Evolutionary conservation across 2,329 filamentous ascomycete genomes (phyloP).

Genomic region (Diaporthe australafricana): DNA sequence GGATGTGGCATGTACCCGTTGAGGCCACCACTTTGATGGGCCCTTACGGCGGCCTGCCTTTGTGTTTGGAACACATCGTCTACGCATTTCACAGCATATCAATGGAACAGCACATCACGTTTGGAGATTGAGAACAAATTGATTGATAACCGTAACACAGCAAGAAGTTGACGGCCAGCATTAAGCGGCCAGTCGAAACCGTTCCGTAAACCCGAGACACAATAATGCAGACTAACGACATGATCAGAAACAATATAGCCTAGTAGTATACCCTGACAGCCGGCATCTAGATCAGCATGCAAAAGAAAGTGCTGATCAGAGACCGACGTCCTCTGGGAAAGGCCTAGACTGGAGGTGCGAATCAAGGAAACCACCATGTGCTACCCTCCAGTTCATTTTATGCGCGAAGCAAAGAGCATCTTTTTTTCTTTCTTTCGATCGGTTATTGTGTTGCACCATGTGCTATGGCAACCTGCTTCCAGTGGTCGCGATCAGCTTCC

Average conservation of each 20-base stretch:
- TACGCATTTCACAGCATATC: too few species aligned
- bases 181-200: constrained; percentile 30
- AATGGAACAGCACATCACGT: neutral
- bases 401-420: constrained; percentile 24
- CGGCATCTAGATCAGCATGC: neutral
- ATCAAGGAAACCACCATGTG: constrained; percentile 18
- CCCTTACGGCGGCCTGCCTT: too few species aligned
- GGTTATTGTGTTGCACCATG: constrained; percentile 49
- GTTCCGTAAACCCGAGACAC: constrained; percentile 1
- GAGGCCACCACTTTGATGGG: too few species aligned
- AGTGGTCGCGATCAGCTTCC: constrained; percentile 73
- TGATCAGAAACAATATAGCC: constrained; percentile 20
- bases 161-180: constrained; percentile 24
- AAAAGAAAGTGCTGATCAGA: neutral
- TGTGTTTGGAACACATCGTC: too few species aligned
- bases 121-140: neutral
- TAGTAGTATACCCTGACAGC: constrained; percentile 26
- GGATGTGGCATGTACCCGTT: too few species aligned
- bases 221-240: constrained; percentile 4
- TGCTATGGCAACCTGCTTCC: constrained; percentile 68
- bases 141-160: neutral
- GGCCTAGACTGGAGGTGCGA: constrained; percentile 18
- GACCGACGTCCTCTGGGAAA: constrained; percentile 17
- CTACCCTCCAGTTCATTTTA: constrained; percentile 36
- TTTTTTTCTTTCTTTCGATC: constrained; percentile 37